Evolutionary conservation across 176 grass and related monocot species (phyloP).

Genomic region (Avena insularis): DNA sequence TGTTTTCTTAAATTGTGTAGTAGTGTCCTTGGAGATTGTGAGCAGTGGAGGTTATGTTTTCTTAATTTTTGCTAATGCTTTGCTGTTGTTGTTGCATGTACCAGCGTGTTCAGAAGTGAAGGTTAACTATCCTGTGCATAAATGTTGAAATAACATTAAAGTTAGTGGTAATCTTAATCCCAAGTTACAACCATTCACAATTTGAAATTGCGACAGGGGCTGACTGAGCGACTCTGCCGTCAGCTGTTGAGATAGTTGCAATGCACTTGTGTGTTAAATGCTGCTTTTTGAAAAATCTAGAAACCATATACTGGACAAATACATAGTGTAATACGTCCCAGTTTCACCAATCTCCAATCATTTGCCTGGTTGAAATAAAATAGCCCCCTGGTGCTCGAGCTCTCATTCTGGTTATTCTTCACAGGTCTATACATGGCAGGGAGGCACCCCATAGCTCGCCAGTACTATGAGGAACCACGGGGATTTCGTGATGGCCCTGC

Average conservation of each 20-base stretch:
- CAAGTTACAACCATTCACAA: background rate
- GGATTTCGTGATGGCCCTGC: conserved; percentile 49
- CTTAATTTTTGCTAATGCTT: background rate
- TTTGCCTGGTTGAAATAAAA: background rate
- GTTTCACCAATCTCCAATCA: background rate
- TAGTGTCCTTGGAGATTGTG: background rate
- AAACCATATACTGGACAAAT: background rate
- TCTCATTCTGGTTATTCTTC: conserved; percentile 33
- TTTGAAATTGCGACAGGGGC: background rate
- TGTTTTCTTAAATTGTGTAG: too few relatives aligned
- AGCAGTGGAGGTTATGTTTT: background rate
- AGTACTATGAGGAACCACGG: conserved; percentile 46
- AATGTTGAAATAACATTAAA: background rate
- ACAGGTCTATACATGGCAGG: conserved; percentile 58
- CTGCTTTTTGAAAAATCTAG: background rate
- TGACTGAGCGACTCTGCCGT: background rate
- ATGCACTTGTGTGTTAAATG: background rate
- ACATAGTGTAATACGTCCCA: background rate
- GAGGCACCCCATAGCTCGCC: conserved; percentile 46
- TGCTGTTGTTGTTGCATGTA: background rate
- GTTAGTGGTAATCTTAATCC: background rate
- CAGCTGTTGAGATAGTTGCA: background rate
- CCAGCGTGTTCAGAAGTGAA: background rate
- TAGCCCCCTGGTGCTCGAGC: background rate
- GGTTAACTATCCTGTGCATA: background rate